Percentiles rank a stretch among this genome's conserved stretches.
These are phyloP conservation scores for Naganishia antarctica DNA, from an alignment of 768 basidiomycete genomes.

Conservation along the genomic window DNA sequence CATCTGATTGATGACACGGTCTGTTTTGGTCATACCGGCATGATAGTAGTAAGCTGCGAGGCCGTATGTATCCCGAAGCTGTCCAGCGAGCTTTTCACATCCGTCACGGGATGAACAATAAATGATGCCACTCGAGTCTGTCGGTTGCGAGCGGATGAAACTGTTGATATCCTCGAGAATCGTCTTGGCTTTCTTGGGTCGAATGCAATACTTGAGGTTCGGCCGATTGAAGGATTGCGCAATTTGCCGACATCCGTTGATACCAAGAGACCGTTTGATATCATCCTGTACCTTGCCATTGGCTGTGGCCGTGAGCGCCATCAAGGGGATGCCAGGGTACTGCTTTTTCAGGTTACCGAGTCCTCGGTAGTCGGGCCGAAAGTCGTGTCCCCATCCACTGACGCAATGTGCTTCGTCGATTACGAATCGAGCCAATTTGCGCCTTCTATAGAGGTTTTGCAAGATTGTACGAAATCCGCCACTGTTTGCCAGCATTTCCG, in stretches of 20 bases:
- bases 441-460: conserved; percentile 56
- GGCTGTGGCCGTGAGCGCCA: conserved; percentile 95
- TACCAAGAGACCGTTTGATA: conserved; percentile 65
- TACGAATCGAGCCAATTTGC: conserved; percentile 76
- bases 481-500: conserved; percentile 75
- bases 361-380: conserved; percentile 53
- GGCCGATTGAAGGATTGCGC: conserved; percentile 85
- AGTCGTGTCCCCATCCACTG: conserved; percentile 84
- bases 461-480: conserved; percentile 58
- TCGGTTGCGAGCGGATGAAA: conserved; percentile 62
- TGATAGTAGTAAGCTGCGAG: conserved; percentile 77
- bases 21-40: conserved; percentile 64
- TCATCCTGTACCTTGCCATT: conserved; percentile 71
- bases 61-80: conserved; percentile 58
- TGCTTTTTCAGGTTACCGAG: conserved; percentile 53
- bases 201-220: conserved; percentile 76
- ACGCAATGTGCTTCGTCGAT: conserved; percentile 97
- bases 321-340: conserved; percentile 78
- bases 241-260: conserved; percentile 60
- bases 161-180: conserved; percentile 60
- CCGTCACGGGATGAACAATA: conserved; percentile 68
- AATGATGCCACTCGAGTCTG: conserved; percentile 65
- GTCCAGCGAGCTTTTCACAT: conserved; percentile 75
- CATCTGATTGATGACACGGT: conserved; percentile 61
- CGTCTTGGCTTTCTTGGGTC: conserved; percentile 55